Evolutionary conservation across 768 basidiomycete species (phyloP), one percentile per base, ranked within the genome.

Genomic region (Termitomyces sp.): DNA sequence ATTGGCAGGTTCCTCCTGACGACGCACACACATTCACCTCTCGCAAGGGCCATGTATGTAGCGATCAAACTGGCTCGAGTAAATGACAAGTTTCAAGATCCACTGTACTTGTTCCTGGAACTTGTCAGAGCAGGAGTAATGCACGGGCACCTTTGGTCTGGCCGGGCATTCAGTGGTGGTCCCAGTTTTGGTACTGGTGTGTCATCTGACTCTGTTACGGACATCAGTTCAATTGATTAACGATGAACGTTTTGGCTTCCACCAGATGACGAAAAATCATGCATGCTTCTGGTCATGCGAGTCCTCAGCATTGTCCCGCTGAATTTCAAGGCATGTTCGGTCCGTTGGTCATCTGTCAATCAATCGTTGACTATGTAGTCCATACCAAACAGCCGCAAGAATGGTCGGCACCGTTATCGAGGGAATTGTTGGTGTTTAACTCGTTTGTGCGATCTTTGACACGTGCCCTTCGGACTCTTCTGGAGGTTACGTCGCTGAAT

Each of bases 61-160:
- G 92, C 92, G 15, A 77, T 95, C 67, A 82, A 84, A 62, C 78
- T 76, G 35, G 84, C 91, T 6, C 84, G 90, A 40, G 72, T 98
- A 64, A 97, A 95, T 69, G 97, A 99, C 78, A 97, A 97, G 74
- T 98, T 98, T 79, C 97, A 99, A 70, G 97, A 98, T 70, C 83
- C 97, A 2, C 75, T 98, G 1, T 98, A 94, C 70, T 73, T 98
- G 67, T 94, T 97, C 72, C 78, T 98, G 69, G 97, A 99, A 73
- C 82, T 99, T 23, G 87, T 96, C 61, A 81, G 95, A 64, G 94
- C 94, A n/a, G 94, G 94, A 2, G 95, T 97, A 23, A 89, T 98
- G 83, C 95, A 98, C 66, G 94, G 94, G 0, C 88, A 94, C 66
- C 73, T 91, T 53, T 98, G 91, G 91, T 89, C 89, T 53, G 84